Evolutionary conservation across 2,329 filamentous ascomycete genomes (phyloP), one percentile per base, ranked within the genome.

Genomic region (Penicillium hordei): DNA sequence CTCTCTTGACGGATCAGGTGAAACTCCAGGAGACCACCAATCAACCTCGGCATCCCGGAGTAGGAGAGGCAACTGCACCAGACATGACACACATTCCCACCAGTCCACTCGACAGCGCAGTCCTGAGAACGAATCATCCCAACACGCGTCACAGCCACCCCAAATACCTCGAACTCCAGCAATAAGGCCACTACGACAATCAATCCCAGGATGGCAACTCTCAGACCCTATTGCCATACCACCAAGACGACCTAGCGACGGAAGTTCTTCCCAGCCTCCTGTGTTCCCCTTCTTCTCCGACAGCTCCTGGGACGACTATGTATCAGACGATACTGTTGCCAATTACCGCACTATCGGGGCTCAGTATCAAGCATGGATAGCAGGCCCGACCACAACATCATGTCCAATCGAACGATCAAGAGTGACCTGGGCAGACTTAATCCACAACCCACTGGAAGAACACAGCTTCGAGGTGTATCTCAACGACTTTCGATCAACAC

Each of bases 341-440:
- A 31, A 34, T 13, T 44, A 44, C 15, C 36, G 29, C 2, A 13
- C 10, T 5, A 43, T 44, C 10, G 49, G 49, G 3, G 29, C 49
- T 2, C 49, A 52, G 44, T 34, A 52, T 3, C 49, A 52, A 44
- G 29, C 49, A 15, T 52, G 49, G 49, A 44, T 52, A n/a, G 29
- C 49, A 17, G 38, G 29, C 1, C 38, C 3, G 34, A 27, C 5
- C 29, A 5, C 19, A 25, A 31, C 27, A 2, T 6, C 6, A 33
- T 52, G 49, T 12, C 38, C 49, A 25, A 34, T 52, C 5, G 19
- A 15, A n/a, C 38, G 4, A 25, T 52, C 49, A 15, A 52, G 9
- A 23, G 4, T 52, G 15, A 44, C 49, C 15, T 44, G 38, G 49
- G 2, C 10, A 15, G 38, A 44, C 21, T 1, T 52, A 6, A 4